phyloP scores from a whole-genome alignment of 305 asterid genomes.

The Plantago lanceolata region DNA sequence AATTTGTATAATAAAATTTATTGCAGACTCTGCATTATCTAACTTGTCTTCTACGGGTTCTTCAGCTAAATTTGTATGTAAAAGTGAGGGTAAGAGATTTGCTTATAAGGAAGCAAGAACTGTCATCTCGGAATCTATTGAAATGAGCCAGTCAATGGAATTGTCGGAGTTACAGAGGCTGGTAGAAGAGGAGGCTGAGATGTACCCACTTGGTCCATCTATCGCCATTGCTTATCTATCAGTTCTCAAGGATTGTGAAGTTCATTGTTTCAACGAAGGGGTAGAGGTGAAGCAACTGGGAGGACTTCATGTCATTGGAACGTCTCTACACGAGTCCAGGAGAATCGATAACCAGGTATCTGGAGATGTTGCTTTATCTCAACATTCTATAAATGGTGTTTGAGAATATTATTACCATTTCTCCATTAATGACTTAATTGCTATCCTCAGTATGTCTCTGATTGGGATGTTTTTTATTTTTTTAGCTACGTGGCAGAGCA shows the following conservation, averaged over 20 bases:
- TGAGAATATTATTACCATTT: conserved; percentile 17
- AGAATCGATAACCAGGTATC: conserved; percentile 97
- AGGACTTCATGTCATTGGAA: conserved; percentile 97
- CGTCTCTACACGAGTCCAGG: conserved; percentile 95
- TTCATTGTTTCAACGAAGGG: conserved; percentile 85
- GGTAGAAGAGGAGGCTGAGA: conserved; percentile 70
- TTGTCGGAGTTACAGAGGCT: conserved; percentile 64
- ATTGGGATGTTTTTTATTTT: conserved; percentile 11
- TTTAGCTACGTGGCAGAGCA: conserved; percentile 95
- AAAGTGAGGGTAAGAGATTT: conserved; percentile 76
- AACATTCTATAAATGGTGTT: background rate
- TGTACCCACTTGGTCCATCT: conserved; percentile 87
- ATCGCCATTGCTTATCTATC: conserved; percentile 86
- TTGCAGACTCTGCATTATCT: background rate
- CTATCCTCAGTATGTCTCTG: conserved; percentile 2
- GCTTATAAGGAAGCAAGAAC: conserved; percentile 66
- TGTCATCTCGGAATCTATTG: conserved; percentile 72
- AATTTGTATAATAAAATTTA: no score
- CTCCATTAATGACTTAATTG: conserved; percentile 10
- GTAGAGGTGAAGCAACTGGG: conserved; percentile 89
- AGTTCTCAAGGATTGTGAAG: conserved; percentile 79
- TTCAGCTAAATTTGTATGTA: conserved; percentile 76
- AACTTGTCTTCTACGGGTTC: conserved; percentile 14
- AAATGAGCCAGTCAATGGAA: conserved; percentile 73
- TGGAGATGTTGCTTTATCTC: conserved; percentile 4